phyloP scores from a whole-genome alignment of 2,329 filamentous ascomycete genomes.

The Xylaria polymorpha region DNA sequence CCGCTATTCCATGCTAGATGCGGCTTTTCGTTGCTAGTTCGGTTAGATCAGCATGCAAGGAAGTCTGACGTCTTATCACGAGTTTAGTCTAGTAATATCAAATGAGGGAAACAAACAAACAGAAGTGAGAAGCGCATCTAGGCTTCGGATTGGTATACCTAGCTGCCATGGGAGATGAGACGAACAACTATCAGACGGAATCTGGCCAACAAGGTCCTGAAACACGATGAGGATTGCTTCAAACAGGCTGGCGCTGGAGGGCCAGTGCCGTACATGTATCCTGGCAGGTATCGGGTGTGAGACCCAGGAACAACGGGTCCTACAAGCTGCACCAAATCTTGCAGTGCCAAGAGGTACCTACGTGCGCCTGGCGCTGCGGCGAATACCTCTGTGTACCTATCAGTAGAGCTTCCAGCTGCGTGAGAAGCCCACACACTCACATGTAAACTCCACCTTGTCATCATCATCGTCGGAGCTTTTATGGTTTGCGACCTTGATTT shows the following conservation, averaged over 20 bases:
- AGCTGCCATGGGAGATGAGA: constrained; percentile 1
- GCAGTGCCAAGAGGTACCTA: constrained; percentile 20
- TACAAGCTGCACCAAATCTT: constrained; percentile 18
- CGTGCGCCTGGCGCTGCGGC: neutral
- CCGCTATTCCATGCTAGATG: neutral
- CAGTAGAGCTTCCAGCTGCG: neutral
- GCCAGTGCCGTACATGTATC: constrained; percentile 12
- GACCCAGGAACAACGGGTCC: neutral
- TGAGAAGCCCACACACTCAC: constrained; percentile 12
- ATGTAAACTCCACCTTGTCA: constrained; percentile 34
- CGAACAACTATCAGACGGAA: constrained; percentile 12
- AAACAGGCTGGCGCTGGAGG: constrained; percentile 17
- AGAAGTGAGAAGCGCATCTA: neutral
- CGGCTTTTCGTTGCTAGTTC: too few relatives aligned
- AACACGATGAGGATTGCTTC: constrained; percentile 19
- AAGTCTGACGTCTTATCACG: neutral
- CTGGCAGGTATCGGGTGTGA: neutral
- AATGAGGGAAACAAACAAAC: neutral
- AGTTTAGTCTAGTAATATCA: neutral
- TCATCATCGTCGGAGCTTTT: constrained; percentile 32
- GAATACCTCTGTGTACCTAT: constrained; percentile 3
- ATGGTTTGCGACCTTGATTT: constrained; percentile 30
- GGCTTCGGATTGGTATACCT: neutral
- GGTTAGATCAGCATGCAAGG: neutral
- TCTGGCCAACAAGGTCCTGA: constrained; percentile 20